Evolutionary conservation across 768 basidiomycete genomes (phyloP), one percentile per base, ranked within the genome.

Genomic region (Serpula lacrymans): DNA sequence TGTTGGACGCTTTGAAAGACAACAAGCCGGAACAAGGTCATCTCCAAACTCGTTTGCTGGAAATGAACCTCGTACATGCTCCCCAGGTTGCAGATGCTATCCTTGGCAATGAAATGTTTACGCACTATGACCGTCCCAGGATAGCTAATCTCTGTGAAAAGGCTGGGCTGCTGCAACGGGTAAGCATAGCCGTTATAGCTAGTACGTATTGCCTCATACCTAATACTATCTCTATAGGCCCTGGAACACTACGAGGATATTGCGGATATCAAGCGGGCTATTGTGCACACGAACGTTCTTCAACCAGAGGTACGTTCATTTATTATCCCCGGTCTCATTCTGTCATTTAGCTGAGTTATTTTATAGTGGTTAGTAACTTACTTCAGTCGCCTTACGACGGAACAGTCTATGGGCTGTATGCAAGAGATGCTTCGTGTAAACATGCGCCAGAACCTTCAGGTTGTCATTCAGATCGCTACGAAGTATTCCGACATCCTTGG

Each of bases 21-120:
- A 98, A 99, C 72, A 88, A 88, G 59, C 89, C 94, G 0, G 96
- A 99, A 62, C 95, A 99, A 58, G 95, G 82, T 0, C 92, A 86
- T 50, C 70, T 99, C 11, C 96, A 99, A 65, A 99, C 96, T 1
- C 86, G 94, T 45, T 77, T 99, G 11, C 72, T 99, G 34, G 96
- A 99, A 65, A 96, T 99, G 87, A 99, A 99, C 67, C 75, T 99
- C 33, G 68, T 98, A 39, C 87, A 96, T 60, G 96, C 96, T 4
- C 96, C 96, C 48, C 96, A 98, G 63, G 96, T 98, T 39, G 96
- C 96, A 0, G 96, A 99, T 58, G 96, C 96, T 3, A 99, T 99
- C 50, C 84, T 99, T 26, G 92, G 92, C 21, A 99, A 98, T 61
- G 90, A 98, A 58, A 96, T 99, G 92, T 97, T 98, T 64, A 77